These are phyloP conservation scores for Apiospora pterosperma DNA, from an alignment of 2,329 filamentous ascomycete genomes.

Conservation along the genomic window DNA sequence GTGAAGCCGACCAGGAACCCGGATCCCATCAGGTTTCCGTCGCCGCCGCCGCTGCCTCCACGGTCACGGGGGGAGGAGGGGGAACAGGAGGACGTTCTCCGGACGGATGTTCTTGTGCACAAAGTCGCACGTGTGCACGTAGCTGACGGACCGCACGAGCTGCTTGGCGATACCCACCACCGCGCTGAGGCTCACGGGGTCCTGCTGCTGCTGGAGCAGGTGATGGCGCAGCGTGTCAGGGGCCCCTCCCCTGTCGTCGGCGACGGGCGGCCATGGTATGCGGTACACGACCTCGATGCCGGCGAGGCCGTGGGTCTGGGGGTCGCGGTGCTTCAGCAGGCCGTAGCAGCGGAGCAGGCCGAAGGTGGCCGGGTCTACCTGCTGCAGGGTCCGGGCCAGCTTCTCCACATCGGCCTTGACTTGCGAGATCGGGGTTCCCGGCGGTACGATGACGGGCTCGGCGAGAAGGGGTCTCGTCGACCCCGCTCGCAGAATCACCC, in stretches of 20 bases:
- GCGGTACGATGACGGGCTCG: too few species aligned
- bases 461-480: neutral
- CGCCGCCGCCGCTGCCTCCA: neutral
- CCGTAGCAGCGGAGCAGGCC: conserved; percentile 2
- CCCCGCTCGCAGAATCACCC: neutral
- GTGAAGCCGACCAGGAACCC: conserved; percentile 45
- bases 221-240: neutral
- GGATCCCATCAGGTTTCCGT: conserved; percentile 5
- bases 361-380: neutral
- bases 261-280: neutral
- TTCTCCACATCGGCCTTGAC: neutral
- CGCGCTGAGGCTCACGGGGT: too few species aligned
- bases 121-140: conserved; percentile 8
- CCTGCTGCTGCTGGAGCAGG: too few species aligned
- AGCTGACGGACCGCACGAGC: conserved; percentile 3
- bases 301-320: neutral
- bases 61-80: neutral
- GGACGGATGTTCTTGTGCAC: conserved; percentile 43
- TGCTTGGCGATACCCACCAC: neutral
- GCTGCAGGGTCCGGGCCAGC: neutral
- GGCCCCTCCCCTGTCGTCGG: too few species aligned
- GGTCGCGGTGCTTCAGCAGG: neutral
- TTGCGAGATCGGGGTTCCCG: too few species aligned
- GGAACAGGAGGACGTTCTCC: conserved; percentile 31
- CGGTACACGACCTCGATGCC: neutral